Evolutionary conservation across 441 rosid species (phyloP), one percentile per base, ranked within the genome.

Genomic region (Metrosideros polymorpha): DNA sequence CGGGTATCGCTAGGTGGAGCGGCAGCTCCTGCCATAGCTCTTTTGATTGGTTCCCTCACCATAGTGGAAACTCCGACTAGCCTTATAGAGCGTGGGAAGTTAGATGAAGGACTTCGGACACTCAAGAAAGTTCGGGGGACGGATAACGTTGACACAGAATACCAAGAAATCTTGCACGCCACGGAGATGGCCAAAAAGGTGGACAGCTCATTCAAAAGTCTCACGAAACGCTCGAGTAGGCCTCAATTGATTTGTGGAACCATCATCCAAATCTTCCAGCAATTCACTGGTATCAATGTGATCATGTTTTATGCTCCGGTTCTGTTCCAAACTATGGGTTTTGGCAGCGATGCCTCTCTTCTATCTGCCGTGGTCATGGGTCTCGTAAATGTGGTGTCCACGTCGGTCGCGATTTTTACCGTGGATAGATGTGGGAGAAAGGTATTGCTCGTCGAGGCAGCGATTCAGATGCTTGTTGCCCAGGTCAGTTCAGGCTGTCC

Each of bases 301-400:
- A 89, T 96, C 88, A 92, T 94, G 96, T 93, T 94, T 85, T 96
- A 96, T 71, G 93, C 97, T 42, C 99, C 99, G 1, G 96, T 95
- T 32, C 92, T 96, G 84, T 95, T 96, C 50, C 96, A 92, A 83
- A 94, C 97, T 0, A 92, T 96, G 94, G 98, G 98, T 4, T 91
- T 94, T 2, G 94, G 93, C 0, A 87, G 88, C 52, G 5, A 89
- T 50, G 96, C 97, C 4, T 90, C 99, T 0, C 88, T 96, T 7
- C 55, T 93, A 4, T 93, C 99, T 3, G 91, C 96, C 4, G 94
- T 94, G 35, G 87, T 96, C n/a, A 90, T 94, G 27, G 94, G 93
- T 9, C 66, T 87, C 25, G 92, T 96, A 25, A 95, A 94, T 54
- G 93, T 91, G 7, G 0, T 89, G 12, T 86, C 96, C 12, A 95